Percentiles rank a stretch among this genome's conserved stretches.
These are phyloP conservation scores for Cytauxzoon felis DNA, from an alignment of 169 alveolate genomes.

Conservation along the genomic window DNA sequence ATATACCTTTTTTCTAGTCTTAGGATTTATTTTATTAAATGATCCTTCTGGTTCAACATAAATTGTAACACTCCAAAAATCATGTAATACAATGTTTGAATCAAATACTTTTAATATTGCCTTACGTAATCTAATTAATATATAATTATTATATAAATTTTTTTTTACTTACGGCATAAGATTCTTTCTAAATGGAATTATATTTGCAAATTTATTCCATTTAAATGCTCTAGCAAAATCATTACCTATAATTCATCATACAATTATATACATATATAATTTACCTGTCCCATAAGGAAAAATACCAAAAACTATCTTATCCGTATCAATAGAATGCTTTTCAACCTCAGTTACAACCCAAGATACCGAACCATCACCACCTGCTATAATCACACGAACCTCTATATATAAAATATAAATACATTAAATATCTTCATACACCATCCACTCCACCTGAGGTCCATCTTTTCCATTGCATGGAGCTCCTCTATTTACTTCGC, in stretches of 20 bases:
- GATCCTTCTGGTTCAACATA: constrained; percentile 81
- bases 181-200: constrained; percentile 73
- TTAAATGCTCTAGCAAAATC: constrained; percentile 90
- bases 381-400: constrained; percentile 84
- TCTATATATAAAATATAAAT: neutral
- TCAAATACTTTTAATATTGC: constrained; percentile 69
- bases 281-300: constrained; percentile 93
- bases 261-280: neutral
- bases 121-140: constrained; percentile 57
- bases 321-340: constrained; percentile 69
- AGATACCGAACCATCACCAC: constrained; percentile 95
- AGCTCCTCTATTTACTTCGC: no score
- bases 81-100: constrained; percentile 80
- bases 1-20: constrained; percentile 65
- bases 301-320: constrained; percentile 79
- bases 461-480: no score
- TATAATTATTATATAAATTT: neutral
- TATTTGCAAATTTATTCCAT: constrained; percentile 78
- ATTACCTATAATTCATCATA: constrained; percentile 66
- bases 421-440: neutral
- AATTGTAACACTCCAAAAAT: constrained; percentile 85
- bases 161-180: constrained; percentile 60
- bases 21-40: constrained; percentile 74
- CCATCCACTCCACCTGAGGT: constrained; percentile 3
- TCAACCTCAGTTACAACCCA: constrained; percentile 86